Conservation (phyloP, 306 rosid species). For the Lathyrus aphaca region DNA sequence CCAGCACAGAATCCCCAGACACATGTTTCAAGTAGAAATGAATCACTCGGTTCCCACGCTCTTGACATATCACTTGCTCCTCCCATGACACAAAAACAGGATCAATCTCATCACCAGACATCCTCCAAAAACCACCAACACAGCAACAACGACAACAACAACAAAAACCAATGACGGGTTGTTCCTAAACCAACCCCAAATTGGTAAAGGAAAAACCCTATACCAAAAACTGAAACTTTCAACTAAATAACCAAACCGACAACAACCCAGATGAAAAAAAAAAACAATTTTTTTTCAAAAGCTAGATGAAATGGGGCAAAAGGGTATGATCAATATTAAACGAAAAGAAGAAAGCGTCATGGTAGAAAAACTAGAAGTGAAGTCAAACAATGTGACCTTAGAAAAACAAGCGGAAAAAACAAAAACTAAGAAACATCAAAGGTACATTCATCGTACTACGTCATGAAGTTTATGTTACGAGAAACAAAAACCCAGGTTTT, state of each 20-base stretch:
- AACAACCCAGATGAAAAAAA: constrained; percentile 22
- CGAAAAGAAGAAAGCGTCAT: not conserved
- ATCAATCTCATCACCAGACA: constrained; percentile 41
- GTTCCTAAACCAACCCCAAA: constrained; percentile 38
- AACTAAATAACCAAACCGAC: constrained; percentile 5
- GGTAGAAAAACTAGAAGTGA: constrained; percentile 35
- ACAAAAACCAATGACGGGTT: not conserved
- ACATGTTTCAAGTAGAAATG: constrained; percentile 69
- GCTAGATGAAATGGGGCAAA: constrained; percentile 28
- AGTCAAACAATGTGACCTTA: constrained; percentile 50
- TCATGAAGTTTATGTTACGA: not conserved
- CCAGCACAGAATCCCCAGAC: constrained; percentile 59
- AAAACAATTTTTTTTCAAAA: not conserved
- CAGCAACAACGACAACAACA: constrained; percentile 28
- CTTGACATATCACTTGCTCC: constrained; percentile 71
- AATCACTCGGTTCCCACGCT: constrained; percentile 76
- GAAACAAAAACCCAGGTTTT: not conserved
- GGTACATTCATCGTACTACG: constrained; percentile 30
- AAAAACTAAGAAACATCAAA: not conserved
- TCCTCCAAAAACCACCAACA: not conserved
- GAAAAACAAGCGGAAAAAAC: not conserved
- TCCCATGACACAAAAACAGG: constrained; percentile 76
- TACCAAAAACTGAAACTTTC: constrained; percentile 39
- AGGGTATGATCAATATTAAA: constrained; percentile 26
- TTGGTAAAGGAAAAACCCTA: constrained; percentile 39